Conservation (phyloP, 1,284 basidiomycete species). For the Ceratobasidium sp. region DNA sequence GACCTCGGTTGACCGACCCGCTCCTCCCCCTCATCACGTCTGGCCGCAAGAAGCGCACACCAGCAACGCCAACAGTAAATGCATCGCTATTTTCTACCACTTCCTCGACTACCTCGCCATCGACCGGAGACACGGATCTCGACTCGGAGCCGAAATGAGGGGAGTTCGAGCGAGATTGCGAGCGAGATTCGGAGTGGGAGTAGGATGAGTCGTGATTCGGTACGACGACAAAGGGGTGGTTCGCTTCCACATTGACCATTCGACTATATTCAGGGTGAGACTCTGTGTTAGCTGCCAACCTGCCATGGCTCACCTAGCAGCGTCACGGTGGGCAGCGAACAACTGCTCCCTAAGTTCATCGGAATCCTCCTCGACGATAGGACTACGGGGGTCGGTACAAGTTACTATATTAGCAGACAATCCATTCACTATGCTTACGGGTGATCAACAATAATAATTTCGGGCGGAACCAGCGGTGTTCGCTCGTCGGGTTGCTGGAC, state of each 20-base stretch:
- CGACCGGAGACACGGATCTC: constrained; percentile 17
- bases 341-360: constrained; percentile 33
- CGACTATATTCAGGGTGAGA: constrained; percentile 15
- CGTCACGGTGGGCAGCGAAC: constrained; percentile 36
- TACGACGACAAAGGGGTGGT: constrained; percentile 30
- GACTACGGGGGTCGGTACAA: not conserved
- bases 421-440: constrained; percentile 11
- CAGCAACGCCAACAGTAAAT: constrained; percentile 21
- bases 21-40: constrained; percentile 37
- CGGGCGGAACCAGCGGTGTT: constrained; percentile 31
- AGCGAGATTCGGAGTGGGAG: constrained; percentile 33
- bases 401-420: not conserved
- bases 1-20: constrained; percentile 31
- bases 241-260: constrained; percentile 39
- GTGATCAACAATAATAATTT: constrained; percentile 21
- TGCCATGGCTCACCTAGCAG: constrained; percentile 22
- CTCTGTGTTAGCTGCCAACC: not conserved
- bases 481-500: constrained; percentile 32
- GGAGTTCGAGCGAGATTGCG: constrained; percentile 35
- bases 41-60: constrained; percentile 39
- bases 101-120: constrained; percentile 2
- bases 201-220: constrained; percentile 37
- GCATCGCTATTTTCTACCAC: constrained; percentile 15
- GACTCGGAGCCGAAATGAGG: constrained; percentile 35
- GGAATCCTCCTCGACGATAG: constrained; percentile 25